A percentile compares a stretch with the other conserved stretches of the same genome.
Evolutionary conservation across 495 filamentous ascomycete genomes (phyloP).

Genomic region (Copromyces sp.): DNA sequence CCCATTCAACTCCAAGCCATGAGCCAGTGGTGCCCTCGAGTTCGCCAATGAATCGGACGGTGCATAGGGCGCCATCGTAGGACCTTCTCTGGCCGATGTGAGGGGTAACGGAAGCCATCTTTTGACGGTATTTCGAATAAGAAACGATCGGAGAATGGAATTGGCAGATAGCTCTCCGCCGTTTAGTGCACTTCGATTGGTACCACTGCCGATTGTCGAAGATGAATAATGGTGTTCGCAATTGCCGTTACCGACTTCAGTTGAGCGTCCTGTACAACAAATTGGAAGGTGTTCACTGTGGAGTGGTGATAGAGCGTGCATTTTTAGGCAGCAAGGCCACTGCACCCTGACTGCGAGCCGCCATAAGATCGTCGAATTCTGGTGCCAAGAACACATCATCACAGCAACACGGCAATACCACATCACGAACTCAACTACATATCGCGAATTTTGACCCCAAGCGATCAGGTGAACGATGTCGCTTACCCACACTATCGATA

Average conservation of each 20-base stretch:
- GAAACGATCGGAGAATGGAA: neutral
- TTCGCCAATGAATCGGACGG: slow-evolving; percentile 70
- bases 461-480: neutral
- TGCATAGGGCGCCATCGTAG: slow-evolving; percentile 63
- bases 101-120: slow-evolving; percentile 16
- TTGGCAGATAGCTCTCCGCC: neutral
- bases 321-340: neutral
- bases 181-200: neutral
- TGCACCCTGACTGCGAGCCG: neutral
- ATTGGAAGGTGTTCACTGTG: neutral
- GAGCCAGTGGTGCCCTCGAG: slow-evolving; percentile 65
- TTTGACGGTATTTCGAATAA: neutral
- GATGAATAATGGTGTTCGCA: neutral
- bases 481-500: neutral
- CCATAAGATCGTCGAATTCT: neutral
- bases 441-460: neutral
- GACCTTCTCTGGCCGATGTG: slow-evolving; percentile 64
- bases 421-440: neutral
- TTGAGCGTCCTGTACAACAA: neutral
- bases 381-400: neutral
- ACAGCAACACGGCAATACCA: neutral
- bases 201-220: neutral
- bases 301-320: neutral
- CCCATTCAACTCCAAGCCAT: slow-evolving; percentile 98
- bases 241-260: neutral